phyloP scores from a whole-genome alignment of 2,329 filamentous ascomycete genomes.

The Claviceps pazoutovae region DNA sequence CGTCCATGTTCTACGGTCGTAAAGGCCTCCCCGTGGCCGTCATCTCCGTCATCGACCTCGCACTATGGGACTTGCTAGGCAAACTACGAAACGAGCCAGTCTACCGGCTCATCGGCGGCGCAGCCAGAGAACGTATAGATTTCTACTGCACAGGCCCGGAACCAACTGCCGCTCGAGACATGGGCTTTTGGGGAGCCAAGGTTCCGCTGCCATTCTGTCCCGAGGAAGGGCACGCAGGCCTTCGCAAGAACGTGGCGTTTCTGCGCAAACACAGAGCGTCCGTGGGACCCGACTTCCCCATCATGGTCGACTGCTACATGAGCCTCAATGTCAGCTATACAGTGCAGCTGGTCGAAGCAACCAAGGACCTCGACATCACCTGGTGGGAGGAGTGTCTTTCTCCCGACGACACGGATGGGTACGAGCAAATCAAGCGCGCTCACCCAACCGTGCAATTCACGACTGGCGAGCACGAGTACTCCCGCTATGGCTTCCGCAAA shows the following conservation, averaged over 20 bases:
- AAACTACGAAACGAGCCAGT: slow-evolving; percentile 88
- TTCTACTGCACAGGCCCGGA: slow-evolving; percentile 95
- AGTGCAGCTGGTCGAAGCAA: slow-evolving; percentile 76
- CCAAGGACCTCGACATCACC: slow-evolving; percentile 74
- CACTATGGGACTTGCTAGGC: slow-evolving; percentile 81
- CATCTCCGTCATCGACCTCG: slow-evolving; percentile 88
- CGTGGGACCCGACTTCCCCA: slow-evolving; percentile 78
- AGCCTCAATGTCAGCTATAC: slow-evolving; percentile 85
- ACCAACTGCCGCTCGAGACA: slow-evolving; percentile 62
- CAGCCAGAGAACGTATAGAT: slow-evolving; percentile 67
- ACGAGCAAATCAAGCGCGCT: slow-evolving; percentile 76
- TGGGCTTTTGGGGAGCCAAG: slow-evolving; percentile 87
- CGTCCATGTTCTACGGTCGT: slow-evolving; percentile 90
- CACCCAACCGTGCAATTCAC: slow-evolving; percentile 89
- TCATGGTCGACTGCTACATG: slow-evolving; percentile 98
- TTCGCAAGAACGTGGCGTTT: slow-evolving; percentile 84
- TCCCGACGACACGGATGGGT: slow-evolving; percentile 85
- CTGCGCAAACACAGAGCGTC: slow-evolving; percentile 70
- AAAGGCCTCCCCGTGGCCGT: slow-evolving; percentile 83
- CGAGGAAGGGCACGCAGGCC: slow-evolving; percentile 67
- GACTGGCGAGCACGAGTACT: slow-evolving; percentile 92
- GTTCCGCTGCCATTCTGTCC: slow-evolving; percentile 82
- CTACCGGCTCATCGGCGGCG: slow-evolving; percentile 85
- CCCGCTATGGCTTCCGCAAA: slow-evolving; percentile 87
- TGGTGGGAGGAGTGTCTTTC: slow-evolving; percentile 96